Evolutionary conservation across 2,329 filamentous ascomycete genomes (phyloP).

Genomic region (Lasiodiplodia gonubiensis): DNA sequence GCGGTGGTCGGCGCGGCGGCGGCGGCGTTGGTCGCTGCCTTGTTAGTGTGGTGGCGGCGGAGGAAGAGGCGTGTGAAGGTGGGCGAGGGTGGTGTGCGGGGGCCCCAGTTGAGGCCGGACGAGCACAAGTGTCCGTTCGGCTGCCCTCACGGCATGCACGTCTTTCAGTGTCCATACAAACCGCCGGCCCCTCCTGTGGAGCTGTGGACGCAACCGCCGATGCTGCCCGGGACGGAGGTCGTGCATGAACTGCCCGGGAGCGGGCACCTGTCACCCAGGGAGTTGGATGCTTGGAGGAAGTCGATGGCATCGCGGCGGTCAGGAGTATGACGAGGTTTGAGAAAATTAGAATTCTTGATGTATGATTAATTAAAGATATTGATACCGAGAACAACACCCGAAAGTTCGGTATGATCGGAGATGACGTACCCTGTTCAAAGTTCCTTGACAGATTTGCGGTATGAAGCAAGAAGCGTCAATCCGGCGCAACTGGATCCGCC

Average conservation of each 20-base stretch:
- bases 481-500: no score
- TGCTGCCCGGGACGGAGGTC: neutral
- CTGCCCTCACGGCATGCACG: neutral
- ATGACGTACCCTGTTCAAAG: neutral
- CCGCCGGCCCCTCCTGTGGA: neutral
- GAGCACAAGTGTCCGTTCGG: conserved; percentile 1
- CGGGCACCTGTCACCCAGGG: neutral
- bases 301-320: neutral
- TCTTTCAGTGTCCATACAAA: neutral
- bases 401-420: neutral
- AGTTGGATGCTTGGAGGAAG: conserved; percentile 1
- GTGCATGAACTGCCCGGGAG: neutral
- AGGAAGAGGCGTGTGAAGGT: neutral
- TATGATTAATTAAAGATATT: neutral
- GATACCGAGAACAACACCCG: neutral
- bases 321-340: no score
- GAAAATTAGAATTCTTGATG: no score
- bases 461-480: no score
- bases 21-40: neutral
- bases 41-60: conserved; percentile 7
- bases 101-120: neutral
- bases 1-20: neutral
- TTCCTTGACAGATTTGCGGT: neutral
- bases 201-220: conserved; percentile 4
- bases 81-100: neutral